These are phyloP conservation scores for Aspergillus sp. DNA, from an alignment of 2,329 filamentous ascomycete genomes.

Conservation along the genomic window DNA sequence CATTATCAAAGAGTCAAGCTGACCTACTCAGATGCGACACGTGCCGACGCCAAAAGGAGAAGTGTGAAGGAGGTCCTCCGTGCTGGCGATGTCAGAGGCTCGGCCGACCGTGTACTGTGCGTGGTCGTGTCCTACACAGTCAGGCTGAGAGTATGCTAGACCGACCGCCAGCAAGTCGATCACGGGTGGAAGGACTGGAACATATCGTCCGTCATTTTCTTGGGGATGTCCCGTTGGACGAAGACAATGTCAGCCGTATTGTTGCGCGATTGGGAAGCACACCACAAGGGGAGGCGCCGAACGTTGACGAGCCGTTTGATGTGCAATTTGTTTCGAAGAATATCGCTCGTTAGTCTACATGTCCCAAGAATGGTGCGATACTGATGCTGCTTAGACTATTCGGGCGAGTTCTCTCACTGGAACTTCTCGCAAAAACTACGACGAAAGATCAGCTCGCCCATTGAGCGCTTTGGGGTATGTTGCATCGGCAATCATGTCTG, in stretches of 20 bases:
- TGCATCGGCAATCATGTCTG: background rate
- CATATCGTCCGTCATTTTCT: background rate
- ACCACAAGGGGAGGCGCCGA: background rate
- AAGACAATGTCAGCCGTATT: background rate
- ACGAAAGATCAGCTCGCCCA: conserved; percentile 11
- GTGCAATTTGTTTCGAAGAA: background rate
- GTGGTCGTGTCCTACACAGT: background rate
- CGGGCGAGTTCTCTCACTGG: conserved; percentile 43
- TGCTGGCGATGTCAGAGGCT: conserved; percentile 2
- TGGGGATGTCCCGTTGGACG: background rate
- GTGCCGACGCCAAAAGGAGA: conserved; percentile 1
- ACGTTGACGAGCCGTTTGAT: background rate
- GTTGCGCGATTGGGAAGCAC: background rate
- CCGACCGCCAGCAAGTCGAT: background rate
- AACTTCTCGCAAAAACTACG: conserved; percentile 42
- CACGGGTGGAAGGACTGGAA: background rate
- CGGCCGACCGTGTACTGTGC: background rate
- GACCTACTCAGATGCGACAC: background rate
- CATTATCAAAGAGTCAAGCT: background rate
- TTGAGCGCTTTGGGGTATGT: background rate
- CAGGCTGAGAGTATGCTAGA: background rate
- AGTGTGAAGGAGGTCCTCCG: background rate
- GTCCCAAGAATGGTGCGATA: background rate
- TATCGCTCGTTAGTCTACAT: background rate
- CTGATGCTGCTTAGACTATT: conserved; percentile 33